Conservation (phyloP, 768 basidiomycete species). For the Lactarius hatsudake region DNA sequence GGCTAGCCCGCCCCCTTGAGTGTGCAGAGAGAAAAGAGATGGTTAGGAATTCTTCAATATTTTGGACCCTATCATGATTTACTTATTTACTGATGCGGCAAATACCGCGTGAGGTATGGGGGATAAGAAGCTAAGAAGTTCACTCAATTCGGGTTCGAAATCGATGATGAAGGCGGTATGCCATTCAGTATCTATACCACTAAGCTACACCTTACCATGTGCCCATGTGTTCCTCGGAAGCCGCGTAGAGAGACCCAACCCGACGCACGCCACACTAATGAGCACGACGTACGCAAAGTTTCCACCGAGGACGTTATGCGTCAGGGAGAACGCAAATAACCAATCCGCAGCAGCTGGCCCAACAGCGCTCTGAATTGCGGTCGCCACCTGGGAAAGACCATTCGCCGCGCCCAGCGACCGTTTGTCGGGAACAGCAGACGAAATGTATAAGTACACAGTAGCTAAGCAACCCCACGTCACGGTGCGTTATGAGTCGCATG, state of each 20-base stretch:
- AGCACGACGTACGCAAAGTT: neutral
- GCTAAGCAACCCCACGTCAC: constrained; percentile 43
- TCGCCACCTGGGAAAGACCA: constrained; percentile 42
- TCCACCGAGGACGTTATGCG: constrained; percentile 26
- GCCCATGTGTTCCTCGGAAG: constrained; percentile 1
- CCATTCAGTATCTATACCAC: neutral
- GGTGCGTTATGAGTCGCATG: neutral
- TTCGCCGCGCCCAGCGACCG: constrained; percentile 66
- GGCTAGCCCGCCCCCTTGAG: too few species aligned
- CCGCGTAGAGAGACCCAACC: neutral
- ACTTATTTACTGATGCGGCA: too few species aligned
- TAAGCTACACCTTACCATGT: neutral
- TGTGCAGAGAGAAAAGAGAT: too few species aligned
- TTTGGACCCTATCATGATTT: too few species aligned
- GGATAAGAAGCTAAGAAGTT: too few species aligned
- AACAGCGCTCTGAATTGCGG: constrained; percentile 39
- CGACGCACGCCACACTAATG: neutral
- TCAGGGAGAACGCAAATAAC: constrained; percentile 61
- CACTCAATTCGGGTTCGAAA: too few species aligned
- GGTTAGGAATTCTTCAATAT: too few species aligned
- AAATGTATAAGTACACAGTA: constrained; percentile 65
- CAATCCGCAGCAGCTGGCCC: constrained; percentile 59
- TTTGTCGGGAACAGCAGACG: constrained; percentile 59
- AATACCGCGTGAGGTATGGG: too few species aligned
- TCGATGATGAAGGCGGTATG: too few species aligned